Conservation (phyloP, 305 asterid genomes). For the Fraxinus sp. region DNA sequence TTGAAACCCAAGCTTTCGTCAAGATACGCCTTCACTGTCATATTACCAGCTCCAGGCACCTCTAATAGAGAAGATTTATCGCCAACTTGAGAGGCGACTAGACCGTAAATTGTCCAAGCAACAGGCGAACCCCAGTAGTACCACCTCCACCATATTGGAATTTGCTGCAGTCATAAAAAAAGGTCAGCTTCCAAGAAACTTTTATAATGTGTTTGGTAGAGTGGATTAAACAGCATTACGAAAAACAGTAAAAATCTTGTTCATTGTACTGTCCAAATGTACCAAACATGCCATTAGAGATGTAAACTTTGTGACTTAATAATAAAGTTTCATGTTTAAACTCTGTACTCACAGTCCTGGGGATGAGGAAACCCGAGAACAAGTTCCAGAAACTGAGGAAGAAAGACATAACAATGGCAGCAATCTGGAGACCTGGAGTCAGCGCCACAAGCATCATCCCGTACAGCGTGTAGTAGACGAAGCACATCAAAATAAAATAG, state of each 20-base stretch:
- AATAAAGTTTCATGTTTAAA: neutral
- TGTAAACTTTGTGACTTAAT: neutral
- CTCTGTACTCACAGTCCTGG: constrained; percentile 30
- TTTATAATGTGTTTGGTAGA: neutral
- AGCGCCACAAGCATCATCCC: constrained; percentile 63
- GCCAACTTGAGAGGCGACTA: constrained; percentile 42
- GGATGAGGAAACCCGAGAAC: constrained; percentile 55
- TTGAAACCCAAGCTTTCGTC: constrained; percentile 34
- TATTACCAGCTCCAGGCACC: constrained; percentile 40
- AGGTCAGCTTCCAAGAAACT: neutral
- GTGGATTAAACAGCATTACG: neutral
- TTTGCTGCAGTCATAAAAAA: constrained; percentile 29
- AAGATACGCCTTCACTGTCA: constrained; percentile 38
- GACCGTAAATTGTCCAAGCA: constrained; percentile 55
- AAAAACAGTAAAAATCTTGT: neutral
- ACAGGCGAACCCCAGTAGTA: constrained; percentile 53
- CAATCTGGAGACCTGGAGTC: constrained; percentile 43
- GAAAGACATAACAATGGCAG: constrained; percentile 36
- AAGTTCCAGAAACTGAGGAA: constrained; percentile 56
- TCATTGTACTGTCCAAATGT: neutral
- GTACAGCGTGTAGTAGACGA: constrained; percentile 43
- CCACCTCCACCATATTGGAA: constrained; percentile 68
- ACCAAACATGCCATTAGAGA: neutral
- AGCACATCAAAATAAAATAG: constrained; percentile 45
- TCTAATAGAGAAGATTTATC: constrained; percentile 19